Base-by-base conservation (phyloP, 768 basidiomycete genomes). In the Tubosaeta sp. region DNA sequence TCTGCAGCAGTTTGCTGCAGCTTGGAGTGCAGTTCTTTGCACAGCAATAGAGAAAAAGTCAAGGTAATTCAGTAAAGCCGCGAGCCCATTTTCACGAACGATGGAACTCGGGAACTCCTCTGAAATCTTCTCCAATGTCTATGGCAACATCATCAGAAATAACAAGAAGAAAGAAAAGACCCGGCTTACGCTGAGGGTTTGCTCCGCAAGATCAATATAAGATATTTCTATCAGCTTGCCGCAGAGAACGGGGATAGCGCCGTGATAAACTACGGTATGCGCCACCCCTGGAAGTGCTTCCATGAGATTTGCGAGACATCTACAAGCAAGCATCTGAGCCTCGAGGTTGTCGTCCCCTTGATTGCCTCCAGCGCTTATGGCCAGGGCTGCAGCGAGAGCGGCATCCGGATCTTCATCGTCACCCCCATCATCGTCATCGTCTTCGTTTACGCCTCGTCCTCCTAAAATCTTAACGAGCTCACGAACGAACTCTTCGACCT, bases 21-120 rank as follows among this genome's bases (percentile, higher is more conserved):
- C 94, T 60, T 96, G 94, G 22, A 99, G 74, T 21, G 96, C 96
- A 1, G 94, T 98, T 44, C 96, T 82, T 67, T 99, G 96, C 12
- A 97, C 94, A 27, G 94, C 90, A 60, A 94, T 97, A 14, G 92
- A 94, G 73, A 98, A 98, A 74, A 99, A 99, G 72, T 98, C 95
- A 60, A 99, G 84, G 70, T 90, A 97, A 66, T 90, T 93, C 60
- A 98, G 82, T 34, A 98, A 75, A 24, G 95, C 94, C 10, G 89
- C 83, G 18, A 99, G 77, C 24, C 96, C 96, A 46, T 93, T 93
- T 72, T 97, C 96, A 49, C 93, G 86, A 21, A 96, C 94, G 59
- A 99, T 96, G 14, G 94, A 84, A 57, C 88, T 87, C 1, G 96
- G 94, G 58, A 94, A 94, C 69, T 98, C 96, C 66, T 95, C 93